These are phyloP conservation scores for Pilobolus umbonatus DNA, from an alignment of 192 early-diverging fungal genomes.

Conservation along the genomic window DNA sequence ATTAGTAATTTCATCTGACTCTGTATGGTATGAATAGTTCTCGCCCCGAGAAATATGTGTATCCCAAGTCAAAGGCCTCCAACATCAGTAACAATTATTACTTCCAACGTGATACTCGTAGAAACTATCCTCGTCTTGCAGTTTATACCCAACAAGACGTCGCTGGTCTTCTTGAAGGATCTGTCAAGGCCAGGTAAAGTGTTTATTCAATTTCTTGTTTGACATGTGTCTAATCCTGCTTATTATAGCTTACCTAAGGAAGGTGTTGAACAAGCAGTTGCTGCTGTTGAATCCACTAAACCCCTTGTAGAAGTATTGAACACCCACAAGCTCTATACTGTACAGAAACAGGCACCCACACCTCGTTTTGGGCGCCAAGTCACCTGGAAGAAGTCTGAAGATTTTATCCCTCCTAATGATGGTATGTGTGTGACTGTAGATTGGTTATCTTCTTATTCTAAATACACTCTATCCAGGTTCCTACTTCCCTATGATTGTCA, in stretches of 20 bases:
- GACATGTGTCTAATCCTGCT: neutral
- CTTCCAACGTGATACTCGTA: slow-evolving; percentile 84
- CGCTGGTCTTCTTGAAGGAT: slow-evolving; percentile 53
- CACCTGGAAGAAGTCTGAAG: slow-evolving; percentile 32
- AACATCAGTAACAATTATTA: slow-evolving; percentile 83
- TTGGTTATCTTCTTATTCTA: neutral
- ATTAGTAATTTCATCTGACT: neutral
- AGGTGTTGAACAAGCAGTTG: slow-evolving; percentile 14
- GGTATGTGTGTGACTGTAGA: slow-evolving; percentile 13
- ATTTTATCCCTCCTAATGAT: slow-evolving; percentile 30
- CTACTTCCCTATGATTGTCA: slow-evolving; percentile 33
- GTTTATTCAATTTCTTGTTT: neutral
- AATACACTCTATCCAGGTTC: slow-evolving; percentile 11
- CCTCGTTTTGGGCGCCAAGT: slow-evolving; percentile 27
- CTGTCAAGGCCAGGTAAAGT: slow-evolving; percentile 27
- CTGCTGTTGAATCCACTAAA: slow-evolving; percentile 17
- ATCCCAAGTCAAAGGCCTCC: slow-evolving; percentile 50
- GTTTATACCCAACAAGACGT: slow-evolving; percentile 79
- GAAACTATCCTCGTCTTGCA: slow-evolving; percentile 85
- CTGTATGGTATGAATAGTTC: slow-evolving; percentile 31
- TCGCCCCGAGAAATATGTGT: slow-evolving; percentile 50
- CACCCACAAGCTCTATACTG: slow-evolving; percentile 22
- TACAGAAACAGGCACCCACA: slow-evolving; percentile 14
- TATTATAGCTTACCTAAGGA: slow-evolving; percentile 18
- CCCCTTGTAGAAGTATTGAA: slow-evolving; percentile 33